Percentiles rank a stretch among this genome's conserved stretches.
These are phyloP conservation scores for Stipa capillata DNA, from an alignment of 176 grass and related monocot genomes.

Conservation along the genomic window DNA sequence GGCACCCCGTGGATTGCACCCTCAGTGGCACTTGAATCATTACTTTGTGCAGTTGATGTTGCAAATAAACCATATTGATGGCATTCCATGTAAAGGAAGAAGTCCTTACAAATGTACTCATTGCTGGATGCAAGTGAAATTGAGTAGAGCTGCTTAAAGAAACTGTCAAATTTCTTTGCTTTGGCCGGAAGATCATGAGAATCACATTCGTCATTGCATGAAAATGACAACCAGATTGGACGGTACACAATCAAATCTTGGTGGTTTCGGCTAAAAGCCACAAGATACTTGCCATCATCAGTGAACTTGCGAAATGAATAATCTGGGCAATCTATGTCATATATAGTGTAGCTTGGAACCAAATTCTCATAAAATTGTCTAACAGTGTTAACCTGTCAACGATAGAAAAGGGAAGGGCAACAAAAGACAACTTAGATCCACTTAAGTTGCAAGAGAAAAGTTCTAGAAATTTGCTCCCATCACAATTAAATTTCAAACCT, in stretches of 20 bases:
- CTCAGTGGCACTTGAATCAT: conserved; percentile 41
- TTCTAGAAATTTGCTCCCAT: background rate
- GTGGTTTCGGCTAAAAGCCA: conserved; percentile 80
- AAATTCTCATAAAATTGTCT: conserved; percentile 96
- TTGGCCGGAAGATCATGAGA: conserved; percentile 45
- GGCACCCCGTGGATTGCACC: conserved; percentile 77
- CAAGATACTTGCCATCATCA: conserved; percentile 80
- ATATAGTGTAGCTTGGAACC: conserved; percentile 68
- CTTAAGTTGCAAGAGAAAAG: background rate
- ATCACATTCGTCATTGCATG: conserved; percentile 60
- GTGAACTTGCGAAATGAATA: conserved; percentile 84
- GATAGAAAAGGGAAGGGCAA: background rate
- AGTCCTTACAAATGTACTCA: conserved; percentile 88
- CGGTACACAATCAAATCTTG: conserved; percentile 91
- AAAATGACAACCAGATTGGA: conserved; percentile 65
- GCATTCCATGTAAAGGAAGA: conserved; percentile 74
- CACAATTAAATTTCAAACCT: background rate
- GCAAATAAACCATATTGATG: conserved; percentile 77
- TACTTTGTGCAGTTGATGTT: conserved; percentile 73
- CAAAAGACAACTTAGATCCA: background rate
- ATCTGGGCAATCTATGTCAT: conserved; percentile 83
- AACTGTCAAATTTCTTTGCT: conserved; percentile 61
- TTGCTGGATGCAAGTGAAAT: conserved; percentile 69
- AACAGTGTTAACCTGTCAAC: conserved; percentile 60
- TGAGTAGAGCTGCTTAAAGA: conserved; percentile 74